Base-by-base conservation (phyloP, 306 rosid species). In the Canavalia gladiata region DNA sequence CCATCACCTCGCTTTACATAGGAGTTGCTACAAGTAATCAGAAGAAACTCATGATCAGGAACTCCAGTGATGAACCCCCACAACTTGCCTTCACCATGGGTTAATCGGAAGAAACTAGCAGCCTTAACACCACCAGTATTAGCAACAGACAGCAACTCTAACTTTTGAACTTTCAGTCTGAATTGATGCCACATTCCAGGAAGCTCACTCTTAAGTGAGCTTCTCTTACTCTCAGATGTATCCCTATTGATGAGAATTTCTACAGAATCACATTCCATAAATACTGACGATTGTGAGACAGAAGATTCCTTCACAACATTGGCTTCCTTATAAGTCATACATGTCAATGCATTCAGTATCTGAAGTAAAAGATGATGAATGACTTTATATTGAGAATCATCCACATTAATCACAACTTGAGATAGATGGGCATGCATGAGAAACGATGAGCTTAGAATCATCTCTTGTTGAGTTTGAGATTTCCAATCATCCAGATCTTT, bases 1-100 rank as follows among this genome's bases (percentile, higher is more conserved):
- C 99, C 99, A 87, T 93, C 94, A 78, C 99, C 99, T 68, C 99
- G 92, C 81, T 91, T 93, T 86, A 85, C 67, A 50, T 89, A 80
- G 33, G 94, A 87, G 88, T 90, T 89, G 83, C 88, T 87, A 85
- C 98, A 93, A 8, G 90, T 81, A 74, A 95, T 83, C 82, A 95
- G 87, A 82, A 91, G 92, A 84, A 95, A 90, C 88, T 93, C 97
- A 47, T 85, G 89, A 87, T 88, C 89, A 34, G 92, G 90, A 87
- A 83, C 85, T 50, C 84, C 91, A 47, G 88, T 85, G 59, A 89
- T 71, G 58, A 68, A 84, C 85, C 98, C 99, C 86, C 83, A 88
- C 85, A 95, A 83, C 90, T 89, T 86, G 39, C 99, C 99, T 87
- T 95, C 98, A 50, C 89, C 89, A 75, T 95, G 99, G 59, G 90